Evolutionary conservation across 176 grass and related monocot genomes (phyloP).

Genomic region (Aegilops bicornis): DNA sequence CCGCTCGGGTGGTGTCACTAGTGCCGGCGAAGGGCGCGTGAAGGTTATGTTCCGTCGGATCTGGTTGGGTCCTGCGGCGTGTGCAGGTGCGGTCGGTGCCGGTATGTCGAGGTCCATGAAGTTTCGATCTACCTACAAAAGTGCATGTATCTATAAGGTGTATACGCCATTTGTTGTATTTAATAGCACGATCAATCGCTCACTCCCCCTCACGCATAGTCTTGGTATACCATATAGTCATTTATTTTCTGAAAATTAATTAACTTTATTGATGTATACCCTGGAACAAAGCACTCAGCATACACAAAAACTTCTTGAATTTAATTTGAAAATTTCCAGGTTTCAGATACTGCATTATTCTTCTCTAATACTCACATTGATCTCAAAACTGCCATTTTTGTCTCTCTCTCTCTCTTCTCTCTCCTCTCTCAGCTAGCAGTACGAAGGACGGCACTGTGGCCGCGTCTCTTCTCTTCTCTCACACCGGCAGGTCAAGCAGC

Average conservation of each 20-base stretch:
- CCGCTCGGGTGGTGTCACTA: too few species aligned
- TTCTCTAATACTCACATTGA: not conserved
- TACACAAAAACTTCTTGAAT: not conserved
- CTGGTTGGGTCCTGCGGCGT: too few species aligned
- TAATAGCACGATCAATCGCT: too few species aligned
- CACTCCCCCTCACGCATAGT: not conserved
- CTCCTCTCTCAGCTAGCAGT: not conserved
- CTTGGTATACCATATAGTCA: not conserved
- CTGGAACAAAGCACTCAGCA: not conserved
- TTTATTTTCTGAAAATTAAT: not conserved
- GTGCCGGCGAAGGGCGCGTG: too few species aligned
- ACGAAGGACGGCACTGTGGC: not conserved
- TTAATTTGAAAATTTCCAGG: not conserved
- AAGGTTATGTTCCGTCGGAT: too few species aligned
- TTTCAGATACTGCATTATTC: not conserved
- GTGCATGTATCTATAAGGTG: too few species aligned
- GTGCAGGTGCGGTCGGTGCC: too few species aligned
- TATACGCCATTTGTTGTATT: too few species aligned
- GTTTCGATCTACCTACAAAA: too few species aligned
- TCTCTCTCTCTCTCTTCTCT: not conserved
- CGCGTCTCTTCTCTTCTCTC: not conserved
- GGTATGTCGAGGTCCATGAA: too few species aligned
- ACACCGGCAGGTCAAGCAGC: conserved; percentile 31
- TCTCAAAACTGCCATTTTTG: not conserved
- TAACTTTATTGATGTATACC: not conserved